Evolutionary conservation across 1,284 basidiomycete genomes (phyloP).

Genomic region (Crucibulum cyathiforme): DNA sequence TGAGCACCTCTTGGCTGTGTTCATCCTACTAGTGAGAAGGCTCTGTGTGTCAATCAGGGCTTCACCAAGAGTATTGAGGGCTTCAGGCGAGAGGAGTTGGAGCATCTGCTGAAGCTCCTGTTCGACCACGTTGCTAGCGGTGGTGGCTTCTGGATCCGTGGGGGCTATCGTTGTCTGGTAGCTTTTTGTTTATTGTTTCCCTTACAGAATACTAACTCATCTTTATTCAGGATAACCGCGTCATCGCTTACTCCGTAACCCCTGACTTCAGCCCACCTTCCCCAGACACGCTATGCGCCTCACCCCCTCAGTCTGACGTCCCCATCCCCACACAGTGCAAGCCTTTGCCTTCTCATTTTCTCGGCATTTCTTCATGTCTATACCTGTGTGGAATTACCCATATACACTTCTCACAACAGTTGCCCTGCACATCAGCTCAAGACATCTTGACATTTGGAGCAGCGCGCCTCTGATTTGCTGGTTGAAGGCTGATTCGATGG

Average conservation of each 20-base stretch:
- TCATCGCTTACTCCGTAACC: conserved; percentile 56
- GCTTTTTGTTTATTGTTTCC: conserved; percentile 2
- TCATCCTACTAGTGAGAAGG: conserved; percentile 65
- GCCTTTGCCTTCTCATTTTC: too few species aligned
- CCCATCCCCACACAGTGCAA: conserved; percentile 34
- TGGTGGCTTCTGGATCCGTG: conserved; percentile 46
- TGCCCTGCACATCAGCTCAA: too few species aligned
- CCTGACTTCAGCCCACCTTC: conserved; percentile 48
- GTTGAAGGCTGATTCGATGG: too few species aligned
- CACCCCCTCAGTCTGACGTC: conserved; percentile 60
- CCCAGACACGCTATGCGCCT: conserved; percentile 57
- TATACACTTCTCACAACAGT: too few species aligned
- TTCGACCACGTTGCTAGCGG: conserved; percentile 55
- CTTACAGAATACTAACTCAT: background rate
- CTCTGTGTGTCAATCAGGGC: conserved; percentile 64
- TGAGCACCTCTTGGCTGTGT: too few species aligned
- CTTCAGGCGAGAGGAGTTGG: conserved; percentile 70
- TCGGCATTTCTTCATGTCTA: too few species aligned
- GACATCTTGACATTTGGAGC: too few species aligned
- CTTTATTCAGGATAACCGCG: conserved; percentile 52
- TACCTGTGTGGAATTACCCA: too few species aligned
- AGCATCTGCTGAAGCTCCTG: conserved; percentile 66
- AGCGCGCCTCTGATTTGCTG: too few species aligned
- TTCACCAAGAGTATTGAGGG: conserved; percentile 73
- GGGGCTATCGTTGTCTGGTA: conserved; percentile 48